Conservation (phyloP, 371 early-diverging fungal genomes). For the Apophysomyces variabilis region DNA sequence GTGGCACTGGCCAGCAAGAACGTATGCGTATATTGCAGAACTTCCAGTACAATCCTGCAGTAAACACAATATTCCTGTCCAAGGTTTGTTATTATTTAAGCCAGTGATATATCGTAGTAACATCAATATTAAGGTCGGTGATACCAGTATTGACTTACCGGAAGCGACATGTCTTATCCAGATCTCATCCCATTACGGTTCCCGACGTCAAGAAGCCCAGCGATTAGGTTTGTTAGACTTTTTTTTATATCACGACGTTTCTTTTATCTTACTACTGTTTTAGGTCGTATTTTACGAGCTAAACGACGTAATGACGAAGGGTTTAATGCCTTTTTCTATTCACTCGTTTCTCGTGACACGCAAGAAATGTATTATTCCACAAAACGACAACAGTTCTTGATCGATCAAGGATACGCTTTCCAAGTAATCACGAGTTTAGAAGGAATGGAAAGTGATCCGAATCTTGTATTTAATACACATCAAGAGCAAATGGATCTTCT, state of each 20-base stretch:
- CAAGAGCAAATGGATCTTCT: conserved; percentile 90
- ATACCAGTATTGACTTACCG: conserved; percentile 99
- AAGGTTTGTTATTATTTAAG: conserved; percentile 68
- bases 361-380: conserved; percentile 99
- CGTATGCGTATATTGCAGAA: conserved; percentile 95
- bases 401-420: conserved; percentile 99
- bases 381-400: conserved; percentile 98
- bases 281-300: conserved; percentile 95
- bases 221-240: conserved; percentile 71
- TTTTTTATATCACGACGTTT: not conserved
- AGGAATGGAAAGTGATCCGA: conserved; percentile 75
- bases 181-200: conserved; percentile 99
- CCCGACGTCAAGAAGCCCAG: conserved; percentile 99
- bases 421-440: conserved; percentile 91
- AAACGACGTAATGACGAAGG: conserved; percentile 98
- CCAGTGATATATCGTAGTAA: not conserved
- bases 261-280: not conserved
- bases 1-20: conserved; percentile 95
- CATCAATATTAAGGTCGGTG: conserved; percentile 72
- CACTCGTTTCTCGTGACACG: conserved; percentile 97
- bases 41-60: conserved; percentile 93
- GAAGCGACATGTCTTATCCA: conserved; percentile 99
- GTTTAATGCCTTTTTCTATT: conserved; percentile 98
- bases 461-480: conserved; percentile 77
- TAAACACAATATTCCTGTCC: conserved; percentile 98